phyloP scores from a whole-genome alignment of 2,329 filamentous ascomycete genomes.

The Didymella pinodella region DNA sequence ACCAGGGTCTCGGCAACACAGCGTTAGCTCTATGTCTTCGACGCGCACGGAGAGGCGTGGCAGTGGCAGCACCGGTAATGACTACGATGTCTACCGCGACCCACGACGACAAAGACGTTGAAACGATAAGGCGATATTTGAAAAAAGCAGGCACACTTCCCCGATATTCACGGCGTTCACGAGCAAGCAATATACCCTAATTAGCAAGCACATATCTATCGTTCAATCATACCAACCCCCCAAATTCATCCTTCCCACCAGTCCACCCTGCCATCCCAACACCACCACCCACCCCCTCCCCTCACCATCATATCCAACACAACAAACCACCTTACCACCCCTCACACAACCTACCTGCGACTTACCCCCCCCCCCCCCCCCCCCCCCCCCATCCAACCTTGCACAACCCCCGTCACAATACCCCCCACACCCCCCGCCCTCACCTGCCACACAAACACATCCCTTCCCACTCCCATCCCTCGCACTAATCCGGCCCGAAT shows the following conservation, averaged over 20 bases:
- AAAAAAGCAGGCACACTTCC: too few species aligned
- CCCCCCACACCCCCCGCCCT: too few species aligned
- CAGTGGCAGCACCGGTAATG: constrained; percentile 2
- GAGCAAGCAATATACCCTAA: not conserved
- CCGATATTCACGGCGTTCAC: not conserved
- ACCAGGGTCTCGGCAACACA: not conserved
- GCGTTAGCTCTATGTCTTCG: not conserved
- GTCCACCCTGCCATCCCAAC: too few species aligned
- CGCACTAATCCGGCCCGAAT: not conserved
- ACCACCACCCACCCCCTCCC: too few species aligned
- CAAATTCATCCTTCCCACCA: not conserved
- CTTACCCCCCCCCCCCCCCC: too few species aligned
- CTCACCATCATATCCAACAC: too few species aligned
- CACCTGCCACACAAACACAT: too few species aligned
- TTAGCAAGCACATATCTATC: not conserved
- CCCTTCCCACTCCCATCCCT: too few species aligned
- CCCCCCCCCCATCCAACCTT: too few species aligned
- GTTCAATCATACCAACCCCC: not conserved
- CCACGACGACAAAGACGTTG: constrained; percentile 3
- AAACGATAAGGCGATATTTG: not conserved
- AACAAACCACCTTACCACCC: too few species aligned
- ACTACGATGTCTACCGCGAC: constrained; percentile 9
- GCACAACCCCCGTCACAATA: too few species aligned
- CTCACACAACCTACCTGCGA: too few species aligned
- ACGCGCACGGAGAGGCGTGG: not conserved